Evolutionary conservation across 306 rosid species (phyloP), one percentile per base, ranked within the genome.

Genomic region (Mimosa pudica): DNA sequence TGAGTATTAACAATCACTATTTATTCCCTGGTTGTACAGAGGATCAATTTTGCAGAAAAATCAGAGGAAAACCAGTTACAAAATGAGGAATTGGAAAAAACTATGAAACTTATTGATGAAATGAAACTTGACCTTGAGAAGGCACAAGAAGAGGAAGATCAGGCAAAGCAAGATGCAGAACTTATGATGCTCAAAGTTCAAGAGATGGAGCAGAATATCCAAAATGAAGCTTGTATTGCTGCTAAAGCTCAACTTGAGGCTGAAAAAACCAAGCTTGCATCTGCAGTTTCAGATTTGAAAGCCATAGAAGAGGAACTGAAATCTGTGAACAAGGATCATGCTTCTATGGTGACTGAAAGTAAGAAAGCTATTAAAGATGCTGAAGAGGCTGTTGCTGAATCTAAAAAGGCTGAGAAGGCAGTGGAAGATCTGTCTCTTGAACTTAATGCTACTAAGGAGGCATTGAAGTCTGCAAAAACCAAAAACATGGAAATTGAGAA

Each of bases 191-290:
- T 89, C 71, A 86, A 87, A 82, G 91, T 87, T 66, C 91, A 85
- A 81, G 91, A 90, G 85, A 87, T 89, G 87, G 95, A 90, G 84
- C 95, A 89, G 79, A 89, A 90, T 10, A 89, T 90, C 75, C 91
- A 86, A 68, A 89, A 87, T 16, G 95, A 89, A 81, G 82, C 91
- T 61, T 88, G 92, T 76, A 77, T 85, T 42, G 91, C 89, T 46
- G 91, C 92, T 84, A 90, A 89, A 89, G 92, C 91, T 18, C 92
- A 90, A 76, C 92, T 90, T 48, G 89, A 88, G 85, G 91, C 82
- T 68, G 91, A 92, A 54, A 85, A 88, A 86, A 92, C 89, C 11
- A 82, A 85, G 77, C 88, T 82, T 64, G 65, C 81, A 57, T 80
- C 89, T 81, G 89, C 94, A 17, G 88, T 88, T 55, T 73, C 89